These are phyloP conservation scores for Triticum aestivum DNA, from an alignment of 176 grass and related monocot species.

Conservation along the genomic window DNA sequence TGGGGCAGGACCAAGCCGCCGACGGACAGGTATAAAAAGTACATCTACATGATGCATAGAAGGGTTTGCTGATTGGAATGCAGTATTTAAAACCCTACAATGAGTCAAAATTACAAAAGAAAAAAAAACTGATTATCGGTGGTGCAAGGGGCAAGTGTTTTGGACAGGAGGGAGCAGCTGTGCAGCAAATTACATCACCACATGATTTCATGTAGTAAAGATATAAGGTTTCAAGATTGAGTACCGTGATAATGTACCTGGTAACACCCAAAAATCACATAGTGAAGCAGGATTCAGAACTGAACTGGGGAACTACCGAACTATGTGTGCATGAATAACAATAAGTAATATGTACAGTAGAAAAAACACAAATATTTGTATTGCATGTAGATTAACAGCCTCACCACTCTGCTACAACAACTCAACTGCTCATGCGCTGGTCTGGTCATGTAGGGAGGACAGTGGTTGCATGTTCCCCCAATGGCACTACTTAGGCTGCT, in stretches of 20 bases:
- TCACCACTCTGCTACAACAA: not conserved
- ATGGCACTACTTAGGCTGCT: not conserved
- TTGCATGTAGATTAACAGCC: not conserved
- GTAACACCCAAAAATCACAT: not conserved
- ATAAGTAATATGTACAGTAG: not conserved
- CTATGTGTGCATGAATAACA: not conserved
- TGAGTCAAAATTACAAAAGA: not conserved
- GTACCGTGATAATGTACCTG: too few species aligned
- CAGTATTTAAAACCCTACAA: not conserved
- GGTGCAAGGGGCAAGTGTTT: not conserved
- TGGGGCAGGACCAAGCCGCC: not conserved
- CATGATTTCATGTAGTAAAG: not conserved
- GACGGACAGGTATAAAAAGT: not conserved
- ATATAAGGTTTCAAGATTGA: too few species aligned
- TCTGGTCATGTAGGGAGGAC: not conserved
- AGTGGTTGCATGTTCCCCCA: slow-evolving; percentile 2
- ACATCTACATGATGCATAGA: not conserved
- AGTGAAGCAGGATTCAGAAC: not conserved
- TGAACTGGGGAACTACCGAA: not conserved
- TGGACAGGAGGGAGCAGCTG: not conserved
- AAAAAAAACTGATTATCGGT: not conserved
- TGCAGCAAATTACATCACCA: not conserved
- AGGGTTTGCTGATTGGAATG: slow-evolving; percentile 6
- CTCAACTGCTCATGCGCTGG: not conserved
- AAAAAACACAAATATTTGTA: not conserved